A percentile compares a stretch with the other conserved stretches of the same genome.
phyloP scores from a whole-genome alignment of 73 alveolate species.

The Blepharisma japonicum region DNA sequence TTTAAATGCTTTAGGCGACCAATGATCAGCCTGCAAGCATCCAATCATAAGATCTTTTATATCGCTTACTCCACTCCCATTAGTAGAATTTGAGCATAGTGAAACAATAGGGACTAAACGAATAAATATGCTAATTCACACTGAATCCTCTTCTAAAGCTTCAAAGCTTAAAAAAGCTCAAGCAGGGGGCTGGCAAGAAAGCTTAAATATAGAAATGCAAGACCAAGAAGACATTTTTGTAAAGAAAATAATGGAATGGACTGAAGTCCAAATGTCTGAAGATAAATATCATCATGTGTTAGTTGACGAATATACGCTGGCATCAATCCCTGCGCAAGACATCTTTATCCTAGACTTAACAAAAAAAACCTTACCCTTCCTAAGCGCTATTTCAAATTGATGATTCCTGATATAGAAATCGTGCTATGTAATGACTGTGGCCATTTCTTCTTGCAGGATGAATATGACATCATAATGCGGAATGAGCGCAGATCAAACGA shows the following conservation, averaged over 20 bases:
- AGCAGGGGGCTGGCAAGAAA: conserved; percentile 69
- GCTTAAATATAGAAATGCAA: conserved; percentile 59
- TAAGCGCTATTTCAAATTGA: conserved; percentile 71
- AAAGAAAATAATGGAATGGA: conserved; percentile 66
- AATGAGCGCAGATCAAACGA: no score
- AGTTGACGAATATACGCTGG: conserved; percentile 70
- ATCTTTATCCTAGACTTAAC: conserved; percentile 79
- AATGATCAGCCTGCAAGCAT: conserved; percentile 80
- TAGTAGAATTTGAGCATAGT: conserved; percentile 84
- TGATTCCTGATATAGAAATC: conserved; percentile 78
- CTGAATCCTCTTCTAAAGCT: conserved; percentile 69
- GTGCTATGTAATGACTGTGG: conserved; percentile 72
- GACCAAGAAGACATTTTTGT: conserved; percentile 66
- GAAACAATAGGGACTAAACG: conserved; percentile 56
- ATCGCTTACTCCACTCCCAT: conserved; percentile 89
- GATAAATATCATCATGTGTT: conserved; percentile 72
- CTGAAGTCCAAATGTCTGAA: conserved; percentile 58
- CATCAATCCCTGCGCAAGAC: conserved; percentile 77
- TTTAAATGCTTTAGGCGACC: conserved; percentile 75
- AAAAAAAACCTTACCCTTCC: conserved; percentile 61
- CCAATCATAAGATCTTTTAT: conserved; percentile 91
- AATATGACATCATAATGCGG: no score
- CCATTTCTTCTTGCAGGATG: conserved; percentile 83
- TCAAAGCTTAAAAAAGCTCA: conserved; percentile 33
- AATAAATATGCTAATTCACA: conserved; percentile 69